phyloP scores from a whole-genome alignment of 495 filamentous ascomycete genomes.

The Aspergillus ostianus region DNA sequence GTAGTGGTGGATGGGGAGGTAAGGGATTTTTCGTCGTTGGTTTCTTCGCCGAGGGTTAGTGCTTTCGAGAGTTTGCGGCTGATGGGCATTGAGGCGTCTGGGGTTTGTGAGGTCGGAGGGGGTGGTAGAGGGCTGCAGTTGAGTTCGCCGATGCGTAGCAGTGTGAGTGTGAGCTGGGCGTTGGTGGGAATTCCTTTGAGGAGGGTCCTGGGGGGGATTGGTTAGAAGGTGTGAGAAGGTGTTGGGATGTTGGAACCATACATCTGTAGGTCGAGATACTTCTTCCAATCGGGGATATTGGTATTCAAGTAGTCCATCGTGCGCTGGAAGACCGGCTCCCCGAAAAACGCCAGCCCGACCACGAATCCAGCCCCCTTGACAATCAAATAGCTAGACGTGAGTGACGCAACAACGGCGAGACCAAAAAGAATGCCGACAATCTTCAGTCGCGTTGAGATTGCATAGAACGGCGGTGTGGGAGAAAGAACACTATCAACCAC shows the following conservation, averaged over 20 bases:
- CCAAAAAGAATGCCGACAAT: slow-evolving; percentile 61
- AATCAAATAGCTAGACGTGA: slow-evolving; percentile 68
- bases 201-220: slow-evolving; percentile 52
- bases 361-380: slow-evolving; percentile 62
- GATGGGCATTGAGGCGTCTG: slow-evolving; percentile 48
- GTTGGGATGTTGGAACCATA: slow-evolving; percentile 22
- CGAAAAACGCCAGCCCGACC: slow-evolving; percentile 73
- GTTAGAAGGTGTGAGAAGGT: neutral
- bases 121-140: slow-evolving; percentile 79
- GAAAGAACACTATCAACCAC: slow-evolving; percentile 60
- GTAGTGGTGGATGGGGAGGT: neutral
- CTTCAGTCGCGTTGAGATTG: slow-evolving; percentile 57
- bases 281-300: slow-evolving; percentile 72
- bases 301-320: slow-evolving; percentile 62
- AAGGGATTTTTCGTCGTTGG: slow-evolving; percentile 5
- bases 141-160: slow-evolving; percentile 79
- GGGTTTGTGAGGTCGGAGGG: slow-evolving; percentile 56
- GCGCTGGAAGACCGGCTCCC: slow-evolving; percentile 67
- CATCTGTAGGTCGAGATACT: slow-evolving; percentile 68
- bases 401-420: slow-evolving; percentile 54
- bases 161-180: slow-evolving; percentile 78
- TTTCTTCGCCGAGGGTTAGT: slow-evolving; percentile 5
- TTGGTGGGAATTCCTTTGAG: slow-evolving; percentile 85
- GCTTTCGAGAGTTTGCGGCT: slow-evolving; percentile 35
- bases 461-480: slow-evolving; percentile 71